A percentile compares a stretch with the other conserved stretches of the same genome.
Evolutionary conservation across 352 stramenopile genomes (phyloP).

Genomic region (Phytophthora pseudosyringae): DNA sequence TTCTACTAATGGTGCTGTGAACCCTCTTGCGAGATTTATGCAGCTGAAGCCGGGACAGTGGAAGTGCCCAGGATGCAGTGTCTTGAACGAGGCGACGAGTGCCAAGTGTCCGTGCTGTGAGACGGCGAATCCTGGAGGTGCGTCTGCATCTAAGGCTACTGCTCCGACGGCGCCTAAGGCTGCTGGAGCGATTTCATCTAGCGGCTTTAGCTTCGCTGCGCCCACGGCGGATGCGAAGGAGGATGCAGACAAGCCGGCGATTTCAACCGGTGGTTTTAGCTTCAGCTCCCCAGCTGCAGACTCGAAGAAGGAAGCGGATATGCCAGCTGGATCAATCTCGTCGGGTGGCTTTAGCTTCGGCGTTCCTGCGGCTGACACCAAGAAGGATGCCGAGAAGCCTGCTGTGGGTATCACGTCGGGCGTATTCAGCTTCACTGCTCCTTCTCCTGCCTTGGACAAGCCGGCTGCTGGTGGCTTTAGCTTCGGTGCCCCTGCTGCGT

Average conservation of each 20-base stretch:
- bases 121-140: conserved; percentile 49
- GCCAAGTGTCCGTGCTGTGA: conserved; percentile 86
- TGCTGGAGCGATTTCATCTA: conserved; percentile 24
- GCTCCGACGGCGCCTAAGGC: conserved; percentile 18
- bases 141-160: conserved; percentile 6
- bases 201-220: conserved; percentile 44
- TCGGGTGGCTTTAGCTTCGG: conserved; percentile 34
- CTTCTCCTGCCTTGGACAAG: conserved; percentile 10
- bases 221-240: conserved; percentile 25
- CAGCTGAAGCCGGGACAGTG: conserved; percentile 73
- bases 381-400: conserved; percentile 25
- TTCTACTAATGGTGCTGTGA: conserved; percentile 33
- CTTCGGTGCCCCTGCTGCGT: conserved; percentile 14
- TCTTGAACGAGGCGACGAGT: conserved; percentile 63
- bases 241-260: conserved; percentile 27
- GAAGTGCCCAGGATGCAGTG: conserved; percentile 82
- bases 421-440: conserved; percentile 33
- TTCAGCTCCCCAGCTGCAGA: conserved; percentile 48
- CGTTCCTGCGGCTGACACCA: conserved; percentile 9
- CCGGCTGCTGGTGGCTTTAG: conserved; percentile 17
- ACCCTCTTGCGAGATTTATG: conserved; percentile 72
- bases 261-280: conserved; percentile 45
- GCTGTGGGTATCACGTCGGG: conserved; percentile 10
- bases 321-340: conserved; percentile 30
- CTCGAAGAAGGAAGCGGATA: conserved; percentile 29